These are phyloP conservation scores for Corchorus olitorius DNA, from an alignment of 345 rosid genomes.

Conservation along the genomic window DNA sequence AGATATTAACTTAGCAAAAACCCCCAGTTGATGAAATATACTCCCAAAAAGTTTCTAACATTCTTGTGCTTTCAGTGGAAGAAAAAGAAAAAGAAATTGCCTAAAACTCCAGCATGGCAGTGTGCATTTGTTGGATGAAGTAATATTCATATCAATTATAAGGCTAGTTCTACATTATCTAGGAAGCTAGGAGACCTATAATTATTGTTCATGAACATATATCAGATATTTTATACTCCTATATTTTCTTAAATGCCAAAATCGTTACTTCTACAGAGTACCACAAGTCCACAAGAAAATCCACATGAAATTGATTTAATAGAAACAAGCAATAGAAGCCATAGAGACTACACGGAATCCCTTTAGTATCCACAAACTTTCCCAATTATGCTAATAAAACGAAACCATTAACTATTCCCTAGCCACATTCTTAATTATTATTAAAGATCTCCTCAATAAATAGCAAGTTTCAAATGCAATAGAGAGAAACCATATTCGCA, in stretches of 20 bases:
- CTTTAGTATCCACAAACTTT: neutral
- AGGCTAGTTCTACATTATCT: neutral
- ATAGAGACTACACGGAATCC: neutral
- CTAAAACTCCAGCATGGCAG: neutral
- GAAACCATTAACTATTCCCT: constrained; percentile 2
- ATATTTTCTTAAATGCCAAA: neutral
- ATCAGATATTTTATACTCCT: neutral
- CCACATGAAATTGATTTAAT: neutral
- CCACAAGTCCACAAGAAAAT: neutral
- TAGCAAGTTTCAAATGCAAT: neutral
- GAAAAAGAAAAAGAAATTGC: neutral
- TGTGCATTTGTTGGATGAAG: neutral
- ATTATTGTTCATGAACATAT: constrained; percentile 1
- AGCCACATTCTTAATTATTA: neutral
- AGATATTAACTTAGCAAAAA: constrained; percentile 20
- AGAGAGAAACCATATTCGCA: neutral
- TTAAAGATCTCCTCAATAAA: neutral
- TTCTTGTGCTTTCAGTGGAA: neutral
- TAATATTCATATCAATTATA: neutral
- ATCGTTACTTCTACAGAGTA: neutral
- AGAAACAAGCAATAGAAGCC: neutral
- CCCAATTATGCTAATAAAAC: neutral
- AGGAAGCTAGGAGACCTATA: neutral
- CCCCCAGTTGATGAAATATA: neutral
- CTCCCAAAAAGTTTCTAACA: neutral